Percentiles rank a stretch among this genome's conserved stretches.
phyloP scores from a whole-genome alignment of 2,329 filamentous ascomycete genomes.

The Trichoderma harzianum region DNA sequence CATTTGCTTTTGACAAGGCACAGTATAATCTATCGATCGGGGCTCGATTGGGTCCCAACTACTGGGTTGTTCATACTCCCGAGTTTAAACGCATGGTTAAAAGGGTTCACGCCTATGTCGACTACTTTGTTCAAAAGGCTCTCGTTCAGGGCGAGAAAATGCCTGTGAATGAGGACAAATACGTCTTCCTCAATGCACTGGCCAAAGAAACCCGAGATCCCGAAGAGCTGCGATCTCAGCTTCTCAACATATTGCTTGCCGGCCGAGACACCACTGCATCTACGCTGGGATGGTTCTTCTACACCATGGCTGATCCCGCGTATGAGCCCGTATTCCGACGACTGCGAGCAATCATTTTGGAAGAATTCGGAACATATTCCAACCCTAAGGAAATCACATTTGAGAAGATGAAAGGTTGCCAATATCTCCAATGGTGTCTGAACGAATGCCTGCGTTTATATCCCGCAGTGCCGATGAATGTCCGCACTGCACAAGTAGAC shows the following conservation, averaged over 20 bases:
- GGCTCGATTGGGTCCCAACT: constrained; percentile 41
- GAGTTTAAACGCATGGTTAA: constrained; percentile 63
- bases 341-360: constrained; percentile 40
- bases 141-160: constrained; percentile 35
- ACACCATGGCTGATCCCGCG: constrained; percentile 35
- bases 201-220: constrained; percentile 32
- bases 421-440: constrained; percentile 28
- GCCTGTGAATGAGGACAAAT: constrained; percentile 21
- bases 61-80: constrained; percentile 47
- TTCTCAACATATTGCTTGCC: constrained; percentile 44
- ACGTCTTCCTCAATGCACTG: constrained; percentile 33
- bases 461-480: constrained; percentile 26
- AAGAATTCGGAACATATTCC: constrained; percentile 48
- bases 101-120: constrained; percentile 66
- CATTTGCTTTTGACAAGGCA: constrained; percentile 33
- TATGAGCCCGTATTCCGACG: constrained; percentile 40
- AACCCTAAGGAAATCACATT: constrained; percentile 28
- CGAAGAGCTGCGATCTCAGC: constrained; percentile 27
- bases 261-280: constrained; percentile 54
- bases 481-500: constrained; percentile 32
- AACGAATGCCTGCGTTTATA: constrained; percentile 26
- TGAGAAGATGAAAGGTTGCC: constrained; percentile 24
- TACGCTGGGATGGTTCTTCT: constrained; percentile 48
- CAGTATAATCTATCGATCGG: constrained; percentile 51
- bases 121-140: constrained; percentile 60